Evolutionary conservation across 495 filamentous ascomycete species (phyloP), one percentile per base, ranked within the genome.

Genomic region (Penicillium canariense): DNA sequence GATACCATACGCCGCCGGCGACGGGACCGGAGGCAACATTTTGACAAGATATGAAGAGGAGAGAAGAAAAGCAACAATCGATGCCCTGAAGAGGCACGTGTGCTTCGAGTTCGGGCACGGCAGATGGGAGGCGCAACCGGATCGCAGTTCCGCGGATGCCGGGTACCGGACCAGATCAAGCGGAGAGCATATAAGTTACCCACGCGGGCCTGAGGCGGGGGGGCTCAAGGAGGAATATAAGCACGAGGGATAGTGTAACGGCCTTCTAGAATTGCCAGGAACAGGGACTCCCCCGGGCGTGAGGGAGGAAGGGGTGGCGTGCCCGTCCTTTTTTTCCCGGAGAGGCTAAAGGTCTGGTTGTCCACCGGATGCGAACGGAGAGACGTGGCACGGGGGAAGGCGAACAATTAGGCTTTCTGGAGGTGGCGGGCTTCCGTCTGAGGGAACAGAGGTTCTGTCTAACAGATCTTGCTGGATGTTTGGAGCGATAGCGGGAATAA

Each of bases 1-100:
- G 69, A 98, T 86, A 68, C 87, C 90, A 74, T 96, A 97, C 66
- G 96, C 87, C 63, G 81, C 77, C 31, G 89, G 76, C 28, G 77
- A 71, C 10, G 94, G 94, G 46, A 99, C 78, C 30, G 89, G 85
- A 54, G 90, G 88, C 64, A 91, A 79, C 94, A 98, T 98, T 30
- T 39, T 22, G 65, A 31, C 65, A 50, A 46, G 20, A 35, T 38
- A n/a, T n/a, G 34, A n/a, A 64, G 18, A 23, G 8, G 39, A 50
- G 11, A 56, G 2, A 15, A 7, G 23, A 11, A 23, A 8, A 18
- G 6, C 2, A 18, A 26, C 7, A 50, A 55, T 32, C 12, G 31
- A 32, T n/a, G 2, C 14, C 32, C 30, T 32, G 44, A 34, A 26
- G 11, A 23, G 36, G 46, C 42, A 56, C 42, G 17, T 35, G 39